These are phyloP conservation scores for Pseudovirgaria hyperparasitica DNA, from an alignment of 2,329 filamentous ascomycete genomes.

Conservation along the genomic window DNA sequence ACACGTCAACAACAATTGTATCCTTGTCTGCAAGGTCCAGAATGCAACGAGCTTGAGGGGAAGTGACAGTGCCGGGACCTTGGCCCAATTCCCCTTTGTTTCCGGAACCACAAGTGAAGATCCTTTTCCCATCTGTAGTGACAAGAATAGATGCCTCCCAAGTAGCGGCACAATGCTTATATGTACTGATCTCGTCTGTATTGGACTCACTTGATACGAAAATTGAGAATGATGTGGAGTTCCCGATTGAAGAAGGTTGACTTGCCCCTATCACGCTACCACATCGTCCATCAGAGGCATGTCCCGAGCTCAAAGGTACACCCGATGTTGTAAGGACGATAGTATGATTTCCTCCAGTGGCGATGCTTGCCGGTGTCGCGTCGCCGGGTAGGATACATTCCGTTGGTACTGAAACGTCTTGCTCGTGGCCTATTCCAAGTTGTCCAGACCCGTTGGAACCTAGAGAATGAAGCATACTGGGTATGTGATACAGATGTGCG, in stretches of 20 bases:
- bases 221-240: slow-evolving; percentile 4
- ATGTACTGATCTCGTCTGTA: background rate
- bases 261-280: background rate
- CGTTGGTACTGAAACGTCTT: slow-evolving; percentile 22
- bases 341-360: slow-evolving; percentile 77
- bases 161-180: slow-evolving; percentile 49
- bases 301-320: slow-evolving; percentile 7
- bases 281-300: background rate
- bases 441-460: slow-evolving; percentile 42
- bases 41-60: slow-evolving; percentile 1
- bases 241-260: slow-evolving; percentile 4
- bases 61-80: slow-evolving; percentile 22
- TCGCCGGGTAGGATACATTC: no score
- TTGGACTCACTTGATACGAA: slow-evolving; percentile 11
- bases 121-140: slow-evolving; percentile 30
- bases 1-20: slow-evolving; percentile 46
- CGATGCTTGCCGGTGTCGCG: slow-evolving; percentile 22
- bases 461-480: slow-evolving; percentile 27
- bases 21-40: background rate
- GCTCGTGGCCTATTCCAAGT: slow-evolving; percentile 32
- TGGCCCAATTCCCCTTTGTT: slow-evolving; percentile 61
- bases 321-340: slow-evolving; percentile 53
- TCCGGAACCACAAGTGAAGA: slow-evolving; percentile 56
- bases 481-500: no score
- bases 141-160: slow-evolving; percentile 60